phyloP scores from a whole-genome alignment of 495 filamentous ascomycete species.

The Aspergillus panamensis region DNA sequence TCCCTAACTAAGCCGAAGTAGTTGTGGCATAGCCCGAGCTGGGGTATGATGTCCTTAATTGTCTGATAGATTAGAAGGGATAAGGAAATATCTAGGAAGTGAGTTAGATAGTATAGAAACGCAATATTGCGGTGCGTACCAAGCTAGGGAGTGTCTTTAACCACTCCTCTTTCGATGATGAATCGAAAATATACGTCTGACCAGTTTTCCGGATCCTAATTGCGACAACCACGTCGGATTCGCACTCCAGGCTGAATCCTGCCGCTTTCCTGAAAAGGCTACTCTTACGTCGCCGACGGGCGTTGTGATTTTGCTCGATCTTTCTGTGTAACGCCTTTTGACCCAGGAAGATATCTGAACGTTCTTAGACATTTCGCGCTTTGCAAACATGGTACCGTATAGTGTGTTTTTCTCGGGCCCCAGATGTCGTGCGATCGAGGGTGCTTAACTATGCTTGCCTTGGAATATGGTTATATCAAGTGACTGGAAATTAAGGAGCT shows the following conservation, averaged over 20 bases:
- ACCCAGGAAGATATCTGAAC: conserved; percentile 12
- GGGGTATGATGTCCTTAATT: too few species aligned
- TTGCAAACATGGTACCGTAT: neutral
- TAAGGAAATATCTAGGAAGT: too few species aligned
- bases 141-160: too few species aligned
- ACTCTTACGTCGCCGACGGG: conserved; percentile 13
- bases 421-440: neutral
- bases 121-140: too few species aligned
- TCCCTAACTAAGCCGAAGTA: too few species aligned
- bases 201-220: conserved; percentile 19
- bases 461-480: neutral
- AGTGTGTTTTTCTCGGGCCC: neutral
- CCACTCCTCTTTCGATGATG: too few species aligned
- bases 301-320: conserved; percentile 18
- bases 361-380: neutral
- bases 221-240: conserved; percentile 17
- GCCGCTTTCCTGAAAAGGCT: conserved; percentile 21
- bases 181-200: conserved; percentile 20
- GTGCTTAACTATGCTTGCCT: neutral
- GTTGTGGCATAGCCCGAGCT: too few species aligned
- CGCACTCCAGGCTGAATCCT: conserved; percentile 18
- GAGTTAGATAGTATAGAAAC: too few species aligned
- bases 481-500: neutral
- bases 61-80: too few species aligned
- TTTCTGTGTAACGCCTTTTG: conserved; percentile 19